phyloP scores from a whole-genome alignment of 768 basidiomycete species.

The Termitomyces sp. region DNA sequence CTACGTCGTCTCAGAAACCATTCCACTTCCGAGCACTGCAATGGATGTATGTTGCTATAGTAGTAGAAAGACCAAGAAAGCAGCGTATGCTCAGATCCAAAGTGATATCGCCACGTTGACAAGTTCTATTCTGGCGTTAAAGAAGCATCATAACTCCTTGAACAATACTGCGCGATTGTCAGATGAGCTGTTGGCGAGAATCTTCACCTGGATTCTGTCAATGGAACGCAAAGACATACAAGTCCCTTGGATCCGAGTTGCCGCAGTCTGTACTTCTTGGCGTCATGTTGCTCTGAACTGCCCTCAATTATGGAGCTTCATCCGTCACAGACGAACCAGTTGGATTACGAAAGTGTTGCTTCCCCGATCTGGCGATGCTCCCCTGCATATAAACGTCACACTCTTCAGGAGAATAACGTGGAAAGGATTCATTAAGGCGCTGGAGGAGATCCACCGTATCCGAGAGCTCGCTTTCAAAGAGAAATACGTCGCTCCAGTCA shows the following conservation, averaged over 20 bases:
- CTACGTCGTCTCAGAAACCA: too few species aligned
- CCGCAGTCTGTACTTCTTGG: not conserved
- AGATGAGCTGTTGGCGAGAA: not conserved
- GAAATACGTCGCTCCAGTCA: not conserved
- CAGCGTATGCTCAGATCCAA: not conserved
- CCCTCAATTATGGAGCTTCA: not conserved
- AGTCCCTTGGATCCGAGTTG: not conserved
- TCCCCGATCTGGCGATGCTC: not conserved
- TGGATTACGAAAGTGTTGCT: not conserved
- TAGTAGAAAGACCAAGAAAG: not conserved
- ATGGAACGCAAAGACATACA: not conserved
- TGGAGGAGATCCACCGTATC: not conserved
- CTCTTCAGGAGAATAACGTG: not conserved
- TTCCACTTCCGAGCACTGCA: not conserved
- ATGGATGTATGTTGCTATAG: not conserved
- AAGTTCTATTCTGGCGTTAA: not conserved
- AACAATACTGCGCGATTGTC: not conserved
- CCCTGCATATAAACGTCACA: not conserved
- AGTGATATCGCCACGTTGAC: not conserved
- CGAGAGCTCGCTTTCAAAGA: not conserved
- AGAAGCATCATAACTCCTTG: not conserved
- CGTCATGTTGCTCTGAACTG: not conserved
- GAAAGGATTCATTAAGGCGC: not conserved
- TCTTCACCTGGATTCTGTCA: not conserved
- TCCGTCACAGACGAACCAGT: not conserved